phyloP scores from a whole-genome alignment of 371 early-diverging fungal genomes.

The Zychaea mexicana region DNA sequence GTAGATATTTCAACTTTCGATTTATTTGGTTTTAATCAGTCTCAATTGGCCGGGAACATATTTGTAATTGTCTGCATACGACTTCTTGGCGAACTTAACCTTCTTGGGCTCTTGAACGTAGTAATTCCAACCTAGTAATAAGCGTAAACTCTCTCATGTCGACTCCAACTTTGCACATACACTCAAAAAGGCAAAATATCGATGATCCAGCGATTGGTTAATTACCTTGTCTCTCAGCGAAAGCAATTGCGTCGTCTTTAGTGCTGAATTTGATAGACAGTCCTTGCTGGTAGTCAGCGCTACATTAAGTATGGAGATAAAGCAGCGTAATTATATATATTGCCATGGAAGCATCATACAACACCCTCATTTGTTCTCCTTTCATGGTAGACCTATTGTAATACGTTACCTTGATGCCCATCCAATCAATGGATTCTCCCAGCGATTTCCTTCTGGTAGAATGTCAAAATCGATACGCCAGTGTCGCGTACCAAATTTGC shows the following conservation, averaged over 20 bases:
- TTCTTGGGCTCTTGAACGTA: constrained; percentile 86
- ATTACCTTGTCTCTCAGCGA: constrained; percentile 92
- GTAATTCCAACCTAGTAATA: constrained; percentile 88
- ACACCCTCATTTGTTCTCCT: neutral
- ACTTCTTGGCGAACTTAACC: constrained; percentile 72
- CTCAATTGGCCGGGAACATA: constrained; percentile 78
- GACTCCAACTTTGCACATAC: too few species aligned
- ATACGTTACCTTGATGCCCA: constrained; percentile 95
- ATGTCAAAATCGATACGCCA: constrained; percentile 88
- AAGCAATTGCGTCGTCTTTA: constrained; percentile 89
- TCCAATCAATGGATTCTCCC: constrained; percentile 95
- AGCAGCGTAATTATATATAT: neutral
- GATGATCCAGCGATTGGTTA: too few species aligned
- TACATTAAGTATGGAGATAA: constrained; percentile 15
- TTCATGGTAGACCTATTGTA: too few species aligned
- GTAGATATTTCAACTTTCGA: too few species aligned
- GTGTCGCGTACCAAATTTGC: constrained; percentile 71
- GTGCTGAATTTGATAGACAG: constrained; percentile 81
- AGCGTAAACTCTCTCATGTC: too few species aligned
- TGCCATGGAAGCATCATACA: neutral
- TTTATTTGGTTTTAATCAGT: constrained; percentile 84
- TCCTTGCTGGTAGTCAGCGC: constrained; percentile 85
- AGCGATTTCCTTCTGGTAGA: constrained; percentile 74
- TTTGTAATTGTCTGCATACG: constrained; percentile 91
- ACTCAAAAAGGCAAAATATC: too few species aligned